Base-by-base conservation (phyloP, 768 basidiomycete species). In the Trametes elegans region DNA sequence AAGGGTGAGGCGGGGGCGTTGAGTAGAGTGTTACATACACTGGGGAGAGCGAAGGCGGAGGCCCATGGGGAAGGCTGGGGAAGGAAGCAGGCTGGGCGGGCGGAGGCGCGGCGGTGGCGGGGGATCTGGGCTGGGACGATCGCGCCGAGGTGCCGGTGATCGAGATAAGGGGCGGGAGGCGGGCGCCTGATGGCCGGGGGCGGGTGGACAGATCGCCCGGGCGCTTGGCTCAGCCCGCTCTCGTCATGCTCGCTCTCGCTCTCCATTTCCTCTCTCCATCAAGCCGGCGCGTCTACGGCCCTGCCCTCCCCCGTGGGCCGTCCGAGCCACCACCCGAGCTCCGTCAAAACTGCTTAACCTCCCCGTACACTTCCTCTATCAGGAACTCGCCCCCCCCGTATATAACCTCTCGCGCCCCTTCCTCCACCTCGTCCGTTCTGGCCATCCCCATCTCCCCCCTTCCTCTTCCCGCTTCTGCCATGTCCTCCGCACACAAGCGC, bases 401-500 rank as follows among this genome's bases (percentile, higher is more conserved):
- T 55, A 34, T 55, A 55, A 55, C 26, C 54, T 19, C 31, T 28
- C 14, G 23, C 23, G 42, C 23, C 39, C 16, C 29, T 24, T 24
- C 31, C 46, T n/a, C 10, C 45, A 35, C 21, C 18, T 19, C 29
- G 27, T 32, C 34, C 23, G 43, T 41, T 46, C 51, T 46, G 39
- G 45, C 31, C 46, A 23, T 38, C 39, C 40, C 57, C 47, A 13
- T 24, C 39, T 41, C 44, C 38, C 23, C 39, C 45, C 5, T 26
- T 39, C 50, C 27, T 36, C 38, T 14, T 55, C 9, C 21, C 23
- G n/a, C n/a, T n/a, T n/a, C 36, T 44, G 29, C 52, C 47, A 59
- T 59, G 57, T 54, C 57, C 34, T 44, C 50, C 32, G 19, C 26
- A 8, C 35, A 38, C 38, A 51, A 35, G 53, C 59, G 45, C 28